phyloP scores from a whole-genome alignment of 441 rosid species.

The Euphorbia celastroides region DNA sequence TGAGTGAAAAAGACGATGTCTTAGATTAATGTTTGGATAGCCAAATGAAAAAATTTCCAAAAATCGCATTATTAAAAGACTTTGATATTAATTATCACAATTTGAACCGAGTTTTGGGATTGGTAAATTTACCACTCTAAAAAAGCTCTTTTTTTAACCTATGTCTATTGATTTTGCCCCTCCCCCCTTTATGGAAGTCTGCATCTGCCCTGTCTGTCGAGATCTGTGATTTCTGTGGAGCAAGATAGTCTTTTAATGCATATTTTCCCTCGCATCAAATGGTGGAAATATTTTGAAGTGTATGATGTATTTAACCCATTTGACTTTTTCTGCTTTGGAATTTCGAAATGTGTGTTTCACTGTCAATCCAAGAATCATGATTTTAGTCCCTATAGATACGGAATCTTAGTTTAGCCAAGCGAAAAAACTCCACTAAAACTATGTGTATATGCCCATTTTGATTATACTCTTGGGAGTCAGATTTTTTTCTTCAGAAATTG shows the following conservation, averaged over 20 bases:
- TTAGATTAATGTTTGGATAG: no score
- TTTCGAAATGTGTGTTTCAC: neutral
- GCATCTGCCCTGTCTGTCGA: no score
- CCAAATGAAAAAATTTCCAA: no score
- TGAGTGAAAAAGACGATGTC: no score
- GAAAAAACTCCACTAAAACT: neutral
- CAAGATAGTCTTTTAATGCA: neutral
- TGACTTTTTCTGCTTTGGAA: neutral
- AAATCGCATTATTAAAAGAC: no score
- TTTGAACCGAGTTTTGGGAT: no score
- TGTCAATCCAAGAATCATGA: neutral
- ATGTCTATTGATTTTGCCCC: no score
- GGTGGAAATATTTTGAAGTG: neutral
- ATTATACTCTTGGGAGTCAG: neutral
- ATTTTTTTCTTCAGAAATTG: neutral
- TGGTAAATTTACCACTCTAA: no score
- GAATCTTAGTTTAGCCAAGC: neutral
- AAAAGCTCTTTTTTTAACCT: no score
- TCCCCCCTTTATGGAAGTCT: no score
- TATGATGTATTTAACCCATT: neutral
- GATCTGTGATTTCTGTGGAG: neutral
- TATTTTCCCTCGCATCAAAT: neutral
- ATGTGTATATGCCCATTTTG: neutral
- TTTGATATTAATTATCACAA: no score
- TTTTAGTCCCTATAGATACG: neutral